Evolutionary conservation across 2,329 filamentous ascomycete genomes (phyloP).

Genomic region (Metarhizium brunneum): DNA sequence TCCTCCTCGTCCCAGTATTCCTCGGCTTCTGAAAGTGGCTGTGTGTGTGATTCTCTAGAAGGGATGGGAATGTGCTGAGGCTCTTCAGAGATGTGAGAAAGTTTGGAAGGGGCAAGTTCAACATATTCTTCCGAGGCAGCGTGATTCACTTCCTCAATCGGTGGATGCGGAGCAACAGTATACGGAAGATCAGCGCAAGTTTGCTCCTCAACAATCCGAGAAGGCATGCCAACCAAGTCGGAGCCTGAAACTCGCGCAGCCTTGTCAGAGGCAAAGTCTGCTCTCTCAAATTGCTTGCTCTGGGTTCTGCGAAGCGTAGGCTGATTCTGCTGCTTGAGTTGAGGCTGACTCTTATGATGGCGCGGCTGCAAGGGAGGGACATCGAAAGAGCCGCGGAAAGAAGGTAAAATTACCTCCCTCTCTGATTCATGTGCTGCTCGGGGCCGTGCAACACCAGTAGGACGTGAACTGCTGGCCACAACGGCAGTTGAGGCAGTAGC

Average conservation of each 20-base stretch:
- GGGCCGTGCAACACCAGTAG: not conserved
- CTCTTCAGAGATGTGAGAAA: conserved; percentile 22
- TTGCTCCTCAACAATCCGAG: conserved; percentile 6
- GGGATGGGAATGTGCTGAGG: conserved; percentile 13
- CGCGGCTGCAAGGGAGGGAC: conserved; percentile 27
- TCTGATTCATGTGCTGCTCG: conserved; percentile 4
- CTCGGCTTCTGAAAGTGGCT: conserved; percentile 37
- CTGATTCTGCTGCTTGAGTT: conserved; percentile 33
- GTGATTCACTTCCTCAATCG: conserved; percentile 14
- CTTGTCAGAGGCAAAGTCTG: conserved; percentile 8
- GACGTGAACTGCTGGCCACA: not conserved
- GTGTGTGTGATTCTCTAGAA: conserved; percentile 15
- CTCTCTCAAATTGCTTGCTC: conserved; percentile 29
- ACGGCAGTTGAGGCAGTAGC: conserved; percentile 4
- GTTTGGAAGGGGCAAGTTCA: conserved; percentile 16
- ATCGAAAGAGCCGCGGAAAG: conserved; percentile 10
- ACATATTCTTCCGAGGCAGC: conserved; percentile 11
- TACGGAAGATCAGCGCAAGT: conserved; percentile 16
- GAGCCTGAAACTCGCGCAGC: not conserved
- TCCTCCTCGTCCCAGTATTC: conserved; percentile 76
- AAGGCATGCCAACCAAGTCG: conserved; percentile 9
- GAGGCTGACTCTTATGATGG: conserved; percentile 46
- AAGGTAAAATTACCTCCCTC: conserved; percentile 1
- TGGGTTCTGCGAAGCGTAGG: conserved; percentile 33
- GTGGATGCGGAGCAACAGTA: conserved; percentile 15